Percentiles rank a stretch among this genome's conserved stretches.
phyloP scores from a whole-genome alignment of 345 rosid species.

The Mercurialis annua region DNA sequence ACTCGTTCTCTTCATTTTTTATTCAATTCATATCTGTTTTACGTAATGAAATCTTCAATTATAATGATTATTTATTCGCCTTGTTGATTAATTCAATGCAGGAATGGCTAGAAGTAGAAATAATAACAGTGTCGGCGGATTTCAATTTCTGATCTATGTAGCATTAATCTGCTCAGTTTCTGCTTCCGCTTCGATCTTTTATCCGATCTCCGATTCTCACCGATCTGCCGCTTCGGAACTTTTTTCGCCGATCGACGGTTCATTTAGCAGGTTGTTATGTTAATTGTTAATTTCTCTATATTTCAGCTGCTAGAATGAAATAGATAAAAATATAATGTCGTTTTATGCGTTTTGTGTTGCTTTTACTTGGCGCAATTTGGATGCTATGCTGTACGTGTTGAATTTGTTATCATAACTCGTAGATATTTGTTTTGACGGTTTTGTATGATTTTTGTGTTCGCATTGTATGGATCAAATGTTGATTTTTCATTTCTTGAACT shows the following conservation, averaged over 20 bases:
- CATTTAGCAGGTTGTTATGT: slow-evolving; percentile 56
- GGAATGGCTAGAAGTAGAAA: slow-evolving; percentile 32
- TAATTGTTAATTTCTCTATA: neutral
- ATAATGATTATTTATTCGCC: no score
- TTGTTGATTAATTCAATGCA: neutral
- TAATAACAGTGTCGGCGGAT: slow-evolving; percentile 29
- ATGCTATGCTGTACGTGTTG: neutral
- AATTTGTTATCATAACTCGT: no score
- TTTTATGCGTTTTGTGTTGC: neutral
- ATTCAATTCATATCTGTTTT: neutral
- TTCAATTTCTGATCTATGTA: slow-evolving; percentile 37
- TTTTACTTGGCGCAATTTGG: neutral
- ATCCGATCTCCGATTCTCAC: slow-evolving; percentile 86
- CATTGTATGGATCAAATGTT: neutral
- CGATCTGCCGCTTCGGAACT: slow-evolving; percentile 89
- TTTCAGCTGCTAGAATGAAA: no score
- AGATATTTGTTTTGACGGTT: neutral
- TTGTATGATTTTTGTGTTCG: neutral
- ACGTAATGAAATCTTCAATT: neutral
- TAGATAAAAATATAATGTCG: neutral
- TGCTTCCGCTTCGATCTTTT: slow-evolving; percentile 48
- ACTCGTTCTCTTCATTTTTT: neutral
- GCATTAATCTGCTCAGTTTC: slow-evolving; percentile 39
- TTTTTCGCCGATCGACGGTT: slow-evolving; percentile 56
- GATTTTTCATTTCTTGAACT: neutral